Evolutionary conservation across 805 yeast species (phyloP).

Genomic region (Saturnispora halmiae): DNA sequence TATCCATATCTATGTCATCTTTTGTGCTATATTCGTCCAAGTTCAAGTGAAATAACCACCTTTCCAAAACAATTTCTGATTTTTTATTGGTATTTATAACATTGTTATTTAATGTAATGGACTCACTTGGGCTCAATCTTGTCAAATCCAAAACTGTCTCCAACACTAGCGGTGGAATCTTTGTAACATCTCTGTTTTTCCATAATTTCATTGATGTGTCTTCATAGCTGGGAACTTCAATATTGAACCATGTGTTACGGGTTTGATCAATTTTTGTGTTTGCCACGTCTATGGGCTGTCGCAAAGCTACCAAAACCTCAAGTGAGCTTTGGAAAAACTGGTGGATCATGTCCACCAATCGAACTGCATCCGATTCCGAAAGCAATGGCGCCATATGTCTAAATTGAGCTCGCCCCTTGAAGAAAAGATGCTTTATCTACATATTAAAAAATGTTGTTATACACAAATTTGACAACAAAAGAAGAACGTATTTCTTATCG

Average conservation of each 20-base stretch:
- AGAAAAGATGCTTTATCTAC: not conserved
- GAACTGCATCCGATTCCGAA: slow-evolving; percentile 27
- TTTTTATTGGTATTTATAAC: slow-evolving; percentile 56
- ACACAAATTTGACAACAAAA: too few relatives aligned
- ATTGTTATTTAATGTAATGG: slow-evolving; percentile 25
- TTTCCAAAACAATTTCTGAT: slow-evolving; percentile 81
- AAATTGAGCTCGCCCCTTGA: not conserved
- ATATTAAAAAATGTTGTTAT: too few relatives aligned
- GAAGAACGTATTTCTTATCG: not conserved
- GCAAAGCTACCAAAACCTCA: slow-evolving; percentile 34
- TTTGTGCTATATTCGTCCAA: slow-evolving; percentile 27
- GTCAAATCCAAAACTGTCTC: slow-evolving; percentile 50
- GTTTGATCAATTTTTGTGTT: slow-evolving; percentile 17
- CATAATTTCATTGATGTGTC: slow-evolving; percentile 33
- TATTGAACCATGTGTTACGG: slow-evolving; percentile 55
- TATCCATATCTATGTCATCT: slow-evolving; percentile 18
- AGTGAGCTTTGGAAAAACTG: slow-evolving; percentile 60
- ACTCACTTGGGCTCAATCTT: slow-evolving; percentile 19
- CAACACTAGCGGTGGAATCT: slow-evolving; percentile 73
- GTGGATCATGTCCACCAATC: slow-evolving; percentile 30
- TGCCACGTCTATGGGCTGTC: slow-evolving; percentile 15
- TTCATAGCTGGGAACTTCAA: slow-evolving; percentile 30
- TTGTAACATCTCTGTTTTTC: slow-evolving; percentile 37
- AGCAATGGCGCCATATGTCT: slow-evolving; percentile 15
- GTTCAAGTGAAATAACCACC: slow-evolving; percentile 87